Evolutionary conservation across 495 filamentous ascomycete species (phyloP).

Genomic region (Neurospora sp.): DNA sequence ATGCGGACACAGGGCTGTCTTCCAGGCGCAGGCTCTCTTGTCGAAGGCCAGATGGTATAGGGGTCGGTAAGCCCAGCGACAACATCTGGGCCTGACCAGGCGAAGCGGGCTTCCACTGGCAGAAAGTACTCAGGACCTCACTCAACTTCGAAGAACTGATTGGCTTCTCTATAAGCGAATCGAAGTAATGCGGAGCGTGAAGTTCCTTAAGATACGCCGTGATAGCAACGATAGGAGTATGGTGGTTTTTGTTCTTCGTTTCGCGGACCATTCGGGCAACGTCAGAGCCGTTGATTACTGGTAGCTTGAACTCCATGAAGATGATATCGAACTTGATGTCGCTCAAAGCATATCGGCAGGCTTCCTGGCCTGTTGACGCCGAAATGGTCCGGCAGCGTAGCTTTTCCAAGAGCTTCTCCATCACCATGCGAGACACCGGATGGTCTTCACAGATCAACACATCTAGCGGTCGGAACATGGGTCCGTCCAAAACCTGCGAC

Average conservation of each 20-base stretch:
- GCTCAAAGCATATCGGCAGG: conserved; percentile 81
- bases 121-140: conserved; percentile 74
- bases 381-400: conserved; percentile 91
- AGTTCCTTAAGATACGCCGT: conserved; percentile 96
- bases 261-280: conserved; percentile 95
- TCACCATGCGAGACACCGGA: conserved; percentile 91
- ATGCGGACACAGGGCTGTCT: conserved; percentile 81
- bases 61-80: conserved; percentile 33
- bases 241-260: conserved; percentile 85
- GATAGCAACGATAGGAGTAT: conserved; percentile 93
- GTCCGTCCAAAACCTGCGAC: conserved; percentile 76
- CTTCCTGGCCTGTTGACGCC: conserved; percentile 79
- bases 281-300: conserved; percentile 87
- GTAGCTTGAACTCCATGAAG: conserved; percentile 92
- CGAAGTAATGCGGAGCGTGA: conserved; percentile 87
- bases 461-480: conserved; percentile 81
- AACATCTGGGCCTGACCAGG: conserved; percentile 34
- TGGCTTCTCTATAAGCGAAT: conserved; percentile 89
- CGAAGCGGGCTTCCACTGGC: conserved; percentile 81
- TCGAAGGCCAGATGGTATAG: conserved; percentile 54
- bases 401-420: conserved; percentile 94
- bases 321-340: conserved; percentile 96
- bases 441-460: conserved; percentile 97
- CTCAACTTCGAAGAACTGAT: conserved; percentile 81
- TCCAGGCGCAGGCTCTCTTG: conserved; percentile 52